Percentiles rank a stretch among this genome's conserved stretches.
Conservation (phyloP, 2,329 filamentous ascomycete species). For the Colletotrichum melonis region DNA sequence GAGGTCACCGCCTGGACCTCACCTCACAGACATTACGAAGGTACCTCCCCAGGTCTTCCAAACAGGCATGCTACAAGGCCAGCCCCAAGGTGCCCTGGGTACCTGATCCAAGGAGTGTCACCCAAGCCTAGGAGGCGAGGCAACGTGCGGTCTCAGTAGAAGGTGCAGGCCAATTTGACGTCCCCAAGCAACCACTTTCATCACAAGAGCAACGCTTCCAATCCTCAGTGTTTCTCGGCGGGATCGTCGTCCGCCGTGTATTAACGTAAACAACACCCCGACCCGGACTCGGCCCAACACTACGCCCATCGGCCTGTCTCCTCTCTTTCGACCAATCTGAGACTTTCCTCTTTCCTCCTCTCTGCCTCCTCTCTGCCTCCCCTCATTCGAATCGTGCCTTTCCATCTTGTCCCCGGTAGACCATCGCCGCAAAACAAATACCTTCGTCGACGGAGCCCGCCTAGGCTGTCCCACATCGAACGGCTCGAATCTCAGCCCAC, state of each 20-base stretch:
- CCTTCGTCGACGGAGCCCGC: background rate
- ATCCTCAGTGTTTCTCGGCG: background rate
- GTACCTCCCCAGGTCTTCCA: background rate
- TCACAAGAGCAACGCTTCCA: conserved; percentile 10
- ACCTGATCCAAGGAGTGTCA: no score
- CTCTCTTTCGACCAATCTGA: no score
- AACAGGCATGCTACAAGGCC: background rate
- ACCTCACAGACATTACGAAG: background rate
- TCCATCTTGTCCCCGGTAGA: background rate
- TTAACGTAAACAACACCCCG: conserved; percentile 18
- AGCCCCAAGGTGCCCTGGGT: background rate
- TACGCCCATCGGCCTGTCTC: background rate
- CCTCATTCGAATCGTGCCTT: background rate
- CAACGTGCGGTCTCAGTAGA: background rate
- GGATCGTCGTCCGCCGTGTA: background rate
- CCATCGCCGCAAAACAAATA: background rate
- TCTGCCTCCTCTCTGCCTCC: background rate
- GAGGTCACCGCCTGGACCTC: background rate
- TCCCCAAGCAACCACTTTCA: conserved; percentile 12
- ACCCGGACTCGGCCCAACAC: background rate
- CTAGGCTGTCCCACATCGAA: background rate
- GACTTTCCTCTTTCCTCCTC: background rate
- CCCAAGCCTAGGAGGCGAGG: background rate
- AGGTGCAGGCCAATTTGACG: background rate
- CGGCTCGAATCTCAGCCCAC: background rate